These are phyloP conservation scores for Ceratocystis colombiana DNA, from an alignment of 2,329 filamentous ascomycete species.

Conservation along the genomic window DNA sequence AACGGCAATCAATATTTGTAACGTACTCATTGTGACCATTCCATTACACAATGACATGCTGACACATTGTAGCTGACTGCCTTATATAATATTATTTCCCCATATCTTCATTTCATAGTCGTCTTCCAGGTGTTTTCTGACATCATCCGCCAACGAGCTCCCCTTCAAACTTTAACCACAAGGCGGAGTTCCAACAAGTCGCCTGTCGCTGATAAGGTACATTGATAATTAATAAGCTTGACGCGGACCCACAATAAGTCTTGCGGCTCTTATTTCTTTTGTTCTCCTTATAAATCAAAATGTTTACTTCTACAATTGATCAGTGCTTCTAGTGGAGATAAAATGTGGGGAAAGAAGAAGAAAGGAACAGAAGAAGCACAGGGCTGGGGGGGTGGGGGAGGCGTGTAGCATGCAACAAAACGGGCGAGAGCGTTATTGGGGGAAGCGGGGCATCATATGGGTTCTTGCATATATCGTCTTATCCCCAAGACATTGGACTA, in stretches of 20 bases:
- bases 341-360: background rate
- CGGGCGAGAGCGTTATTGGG: too few species aligned
- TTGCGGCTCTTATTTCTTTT: constrained; percentile 9
- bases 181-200: background rate
- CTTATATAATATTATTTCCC: too few species aligned
- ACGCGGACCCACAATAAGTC: background rate
- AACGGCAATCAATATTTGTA: too few species aligned
- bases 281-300: background rate
- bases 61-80: too few species aligned
- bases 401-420: background rate
- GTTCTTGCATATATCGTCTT: too few species aligned
- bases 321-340: constrained; percentile 1
- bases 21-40: too few species aligned
- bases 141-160: too few species aligned
- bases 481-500: background rate
- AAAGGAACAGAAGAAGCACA: background rate
- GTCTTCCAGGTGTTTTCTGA: too few species aligned
- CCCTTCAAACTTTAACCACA: too few species aligned
- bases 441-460: background rate
- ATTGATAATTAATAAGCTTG: constrained; percentile 3
- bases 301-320: background rate
- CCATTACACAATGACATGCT: too few species aligned
- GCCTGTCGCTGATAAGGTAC: background rate
- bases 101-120: too few species aligned
- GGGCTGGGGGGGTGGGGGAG: background rate